Percentiles rank a stretch among this genome's conserved stretches.
phyloP scores from a whole-genome alignment of 2,329 filamentous ascomycete genomes.

The Coniella lustricola region DNA sequence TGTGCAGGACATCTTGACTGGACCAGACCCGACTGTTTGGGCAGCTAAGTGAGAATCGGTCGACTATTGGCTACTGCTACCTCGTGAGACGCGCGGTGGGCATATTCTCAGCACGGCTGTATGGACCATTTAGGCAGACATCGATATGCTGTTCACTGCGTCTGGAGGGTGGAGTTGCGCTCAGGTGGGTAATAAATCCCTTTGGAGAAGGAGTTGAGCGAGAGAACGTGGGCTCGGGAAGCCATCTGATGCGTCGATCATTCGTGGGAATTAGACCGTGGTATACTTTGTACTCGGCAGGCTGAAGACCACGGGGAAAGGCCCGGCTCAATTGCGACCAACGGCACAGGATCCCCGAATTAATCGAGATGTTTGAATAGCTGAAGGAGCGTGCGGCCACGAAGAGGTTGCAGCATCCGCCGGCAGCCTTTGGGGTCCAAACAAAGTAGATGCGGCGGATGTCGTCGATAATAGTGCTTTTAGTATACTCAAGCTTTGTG shows the following conservation, averaged over 20 bases:
- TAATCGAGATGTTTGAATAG: background rate
- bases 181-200: background rate
- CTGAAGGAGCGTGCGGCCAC: background rate
- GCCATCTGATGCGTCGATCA: background rate
- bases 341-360: background rate
- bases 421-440: no score
- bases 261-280: background rate
- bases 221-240: slow-evolving; percentile 1
- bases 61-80: background rate
- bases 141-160: no score
- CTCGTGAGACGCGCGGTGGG: background rate
- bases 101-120: background rate
- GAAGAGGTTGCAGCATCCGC: background rate
- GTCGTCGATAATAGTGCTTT: background rate
- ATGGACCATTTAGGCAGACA: background rate
- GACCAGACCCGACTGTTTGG: background rate
- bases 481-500: slow-evolving; percentile 8
- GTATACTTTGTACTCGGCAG: background rate
- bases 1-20: background rate
- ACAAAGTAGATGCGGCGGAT: background rate
- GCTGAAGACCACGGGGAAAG: background rate
- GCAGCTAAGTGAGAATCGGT: background rate
- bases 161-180: background rate
- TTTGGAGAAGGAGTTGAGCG: background rate
- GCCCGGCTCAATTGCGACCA: background rate